Evolutionary conservation across 768 basidiomycete species (phyloP), one percentile per base, ranked within the genome.

Genomic region (Phlegmacium glaucopus): DNA sequence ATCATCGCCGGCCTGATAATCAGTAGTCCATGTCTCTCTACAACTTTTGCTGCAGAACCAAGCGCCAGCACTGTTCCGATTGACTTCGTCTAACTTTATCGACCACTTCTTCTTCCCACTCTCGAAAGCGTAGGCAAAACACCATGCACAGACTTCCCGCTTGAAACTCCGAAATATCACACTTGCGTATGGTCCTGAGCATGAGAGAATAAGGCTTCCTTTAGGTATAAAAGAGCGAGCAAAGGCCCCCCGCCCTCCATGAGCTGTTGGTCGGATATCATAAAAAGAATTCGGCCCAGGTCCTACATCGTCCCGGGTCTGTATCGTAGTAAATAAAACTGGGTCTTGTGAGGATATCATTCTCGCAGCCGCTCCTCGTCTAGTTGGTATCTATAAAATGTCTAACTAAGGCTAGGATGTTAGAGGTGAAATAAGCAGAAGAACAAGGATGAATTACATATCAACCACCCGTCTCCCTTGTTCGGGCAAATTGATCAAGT

Each of bases 61-160:
- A 6, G 76, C 67, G 0, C 79, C 77, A 9, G 69, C 61, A 16
- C 64, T 68, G 12, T 48, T 49, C 18, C 47, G 47, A 22, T 40
- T 49, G 2, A 57, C 54, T 9, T 46, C 44, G 8, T 51, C 55
- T 36, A 49, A 39, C 36, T 53, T 60, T 8, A 64, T 55, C 34
- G 58, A 71, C 81, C 81, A 83, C 22, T 69, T 58, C 50, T 67
- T 65, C 63, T 69, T 70, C 26, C 72, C 68, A 22, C 68, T 66
- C 43, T 80, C 77, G 53, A 76, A 77, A 18, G 78, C 72, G 57
- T 85, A 85, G 32, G 74, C 71, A 58, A 82, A 85, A 62, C 85
- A 87, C 57, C 76, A 67, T 9, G 74, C 77, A 54, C 84, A 87
- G 39, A 84, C 81, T 59, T 85, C 83, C 59, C 78, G 82, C 34